Base-by-base conservation (phyloP, 148 eudicot species). In the Amaranthus hypochondriacus region DNA sequence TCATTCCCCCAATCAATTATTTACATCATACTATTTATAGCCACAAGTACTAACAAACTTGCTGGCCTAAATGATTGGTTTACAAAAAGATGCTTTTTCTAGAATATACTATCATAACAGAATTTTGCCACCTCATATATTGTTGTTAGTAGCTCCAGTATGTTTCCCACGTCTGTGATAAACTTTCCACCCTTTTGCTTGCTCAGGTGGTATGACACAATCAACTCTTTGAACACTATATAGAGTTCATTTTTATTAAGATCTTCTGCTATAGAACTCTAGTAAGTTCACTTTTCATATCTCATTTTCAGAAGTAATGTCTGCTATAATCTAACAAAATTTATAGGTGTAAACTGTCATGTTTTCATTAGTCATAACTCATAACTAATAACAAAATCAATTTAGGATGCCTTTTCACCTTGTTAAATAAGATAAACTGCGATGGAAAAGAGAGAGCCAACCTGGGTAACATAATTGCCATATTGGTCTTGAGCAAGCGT, bases 391-490 rank as follows among this genome's bases (percentile, higher is more conserved):
- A 60, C 44, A 18, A 15, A 9, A 13, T 46, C 18, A 62, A 44
- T 46, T 44, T 5, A 64, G 13, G 50, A 42, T 62, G 66, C 66
- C 43, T 4, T 42, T 2, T 10, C 66, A 46, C 43, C 4, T 54
- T 56, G 6, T 4, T 7, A 62, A 52, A 55, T 68, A 9, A 6
- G 52, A 7, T 12, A 15, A 70, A 46, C 57, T 6, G 3, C 9
- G n/a, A 42, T 47, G 15, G 46, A 10, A 10, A 39, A 71, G 56
- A 66, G 52, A 69, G 56, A 59, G 71, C 79, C 12, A 71, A 93
- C 98, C 98, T 93, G 98, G 43, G 88, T 87, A 54, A 93, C 98
- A 85, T 93, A 93, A 81, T 91, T 93, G 72, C 98, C 98, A 81
- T 93, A 93, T 79, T 93, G 96, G 71, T 93, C 96, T 79, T 89